Evolutionary conservation across 1,284 basidiomycete species (phyloP).

Genomic region (Sporisorium sorghi): DNA sequence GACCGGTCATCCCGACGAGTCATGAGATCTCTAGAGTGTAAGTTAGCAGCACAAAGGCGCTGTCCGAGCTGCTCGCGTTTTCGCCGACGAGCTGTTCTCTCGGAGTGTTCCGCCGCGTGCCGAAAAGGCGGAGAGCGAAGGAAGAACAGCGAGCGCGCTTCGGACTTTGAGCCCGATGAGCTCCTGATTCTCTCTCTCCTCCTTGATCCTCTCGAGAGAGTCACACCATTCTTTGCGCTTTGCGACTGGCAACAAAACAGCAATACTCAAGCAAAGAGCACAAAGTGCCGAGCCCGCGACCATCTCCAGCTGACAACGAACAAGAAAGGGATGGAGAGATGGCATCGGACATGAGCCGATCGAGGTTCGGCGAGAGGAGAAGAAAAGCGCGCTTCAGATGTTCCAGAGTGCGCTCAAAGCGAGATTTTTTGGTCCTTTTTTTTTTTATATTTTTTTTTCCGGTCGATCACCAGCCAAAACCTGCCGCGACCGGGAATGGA

Average conservation of each 20-base stretch:
- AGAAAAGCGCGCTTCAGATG: constrained; percentile 1
- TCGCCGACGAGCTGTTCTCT: not conserved
- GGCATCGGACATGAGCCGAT: not conserved
- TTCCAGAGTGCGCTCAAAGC: not conserved
- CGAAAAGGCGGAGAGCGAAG: not conserved
- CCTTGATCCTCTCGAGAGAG: not conserved
- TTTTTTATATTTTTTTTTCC: not conserved
- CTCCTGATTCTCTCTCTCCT: constrained; percentile 1
- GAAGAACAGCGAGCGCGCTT: constrained; percentile 6
- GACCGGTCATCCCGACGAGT: constrained; percentile 12
- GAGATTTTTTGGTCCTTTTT: too few relatives aligned
- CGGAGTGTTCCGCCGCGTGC: constrained; percentile 15
- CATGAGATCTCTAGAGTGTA: not conserved
- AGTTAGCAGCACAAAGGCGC: not conserved
- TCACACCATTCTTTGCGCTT: too few relatives aligned
- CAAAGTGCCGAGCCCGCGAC: not conserved
- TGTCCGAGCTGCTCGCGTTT: not conserved
- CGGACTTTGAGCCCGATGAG: constrained; percentile 22
- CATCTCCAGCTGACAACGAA: not conserved
- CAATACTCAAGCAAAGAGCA: too few relatives aligned
- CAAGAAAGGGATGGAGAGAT: too few relatives aligned
- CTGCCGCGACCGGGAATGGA: too few relatives aligned
- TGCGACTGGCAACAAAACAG: too few relatives aligned
- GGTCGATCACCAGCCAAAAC: not conserved
- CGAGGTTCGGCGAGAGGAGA: not conserved